A percentile compares a stretch with the other conserved stretches of the same genome.
Evolutionary conservation across 2,329 filamentous ascomycete species (phyloP).

Genomic region (Pseudogymnoascus sp.): DNA sequence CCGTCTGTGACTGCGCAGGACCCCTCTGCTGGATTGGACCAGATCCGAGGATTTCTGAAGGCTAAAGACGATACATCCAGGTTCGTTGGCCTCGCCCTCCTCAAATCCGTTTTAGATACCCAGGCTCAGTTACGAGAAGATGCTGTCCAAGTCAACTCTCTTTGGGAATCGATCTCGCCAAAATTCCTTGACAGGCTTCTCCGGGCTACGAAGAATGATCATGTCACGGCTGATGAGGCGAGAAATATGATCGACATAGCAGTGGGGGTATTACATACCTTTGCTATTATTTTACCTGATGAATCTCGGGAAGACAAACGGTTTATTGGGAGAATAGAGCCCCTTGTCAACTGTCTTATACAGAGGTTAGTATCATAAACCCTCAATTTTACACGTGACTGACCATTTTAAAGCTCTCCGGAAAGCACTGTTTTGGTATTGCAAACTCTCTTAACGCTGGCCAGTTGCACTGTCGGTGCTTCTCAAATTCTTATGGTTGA

Average conservation of each 20-base stretch:
- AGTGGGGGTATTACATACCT: slow-evolving; percentile 54
- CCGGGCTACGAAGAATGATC: slow-evolving; percentile 38
- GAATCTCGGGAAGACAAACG: slow-evolving; percentile 35
- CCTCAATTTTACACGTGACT: slow-evolving; percentile 11
- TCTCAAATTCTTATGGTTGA: slow-evolving; percentile 38
- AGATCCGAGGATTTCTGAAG: slow-evolving; percentile 46
- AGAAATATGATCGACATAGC: slow-evolving; percentile 55
- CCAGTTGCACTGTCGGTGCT: slow-evolving; percentile 43
- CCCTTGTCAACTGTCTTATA: slow-evolving; percentile 44
- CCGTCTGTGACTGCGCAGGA: slow-evolving; percentile 11
- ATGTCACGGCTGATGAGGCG: slow-evolving; percentile 34
- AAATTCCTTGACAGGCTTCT: slow-evolving; percentile 58
- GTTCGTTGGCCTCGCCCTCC: slow-evolving; percentile 58
- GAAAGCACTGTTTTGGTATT: slow-evolving; percentile 46
- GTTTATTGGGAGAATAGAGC: slow-evolving; percentile 44
- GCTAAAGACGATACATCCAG: slow-evolving; percentile 58
- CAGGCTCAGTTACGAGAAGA: slow-evolving; percentile 43
- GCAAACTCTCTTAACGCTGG: slow-evolving; percentile 48
- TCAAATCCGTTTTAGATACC: slow-evolving; percentile 58
- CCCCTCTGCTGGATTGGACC: slow-evolving; percentile 31
- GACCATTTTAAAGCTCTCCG: slow-evolving; percentile 33
- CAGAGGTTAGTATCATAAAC: slow-evolving; percentile 37
- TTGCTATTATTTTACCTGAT: slow-evolving; percentile 47
- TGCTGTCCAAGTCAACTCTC: slow-evolving; percentile 33
- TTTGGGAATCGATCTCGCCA: slow-evolving; percentile 53